phyloP scores from a whole-genome alignment of 495 filamentous ascomycete species.

The Penicillium waksmanii region DNA sequence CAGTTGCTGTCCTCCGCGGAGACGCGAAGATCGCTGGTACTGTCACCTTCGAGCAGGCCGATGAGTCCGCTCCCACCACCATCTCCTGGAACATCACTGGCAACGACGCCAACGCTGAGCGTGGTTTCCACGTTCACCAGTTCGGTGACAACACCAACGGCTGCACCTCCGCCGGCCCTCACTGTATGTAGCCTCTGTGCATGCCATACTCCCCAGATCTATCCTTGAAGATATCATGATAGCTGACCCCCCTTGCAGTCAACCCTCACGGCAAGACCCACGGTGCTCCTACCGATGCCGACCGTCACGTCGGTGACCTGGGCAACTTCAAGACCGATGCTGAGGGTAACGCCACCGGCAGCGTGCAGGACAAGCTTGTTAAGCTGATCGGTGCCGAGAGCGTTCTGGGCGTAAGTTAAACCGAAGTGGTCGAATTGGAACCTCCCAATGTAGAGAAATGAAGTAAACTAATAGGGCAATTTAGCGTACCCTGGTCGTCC shows the following conservation, averaged over 20 bases:
- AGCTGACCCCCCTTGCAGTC: constrained; percentile 56
- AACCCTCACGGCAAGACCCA: constrained; percentile 93
- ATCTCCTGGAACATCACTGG: constrained; percentile 91
- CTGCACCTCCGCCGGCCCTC: constrained; percentile 95
- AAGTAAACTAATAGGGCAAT: constrained; percentile 9
- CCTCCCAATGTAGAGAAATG: not conserved
- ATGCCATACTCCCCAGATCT: not conserved
- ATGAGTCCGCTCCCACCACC: constrained; percentile 78
- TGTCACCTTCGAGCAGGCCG: constrained; percentile 90
- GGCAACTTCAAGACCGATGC: constrained; percentile 96
- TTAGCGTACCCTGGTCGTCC: constrained; percentile 92
- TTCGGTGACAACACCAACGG: constrained; percentile 99
- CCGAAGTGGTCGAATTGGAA: not conserved
- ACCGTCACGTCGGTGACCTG: constrained; percentile 94
- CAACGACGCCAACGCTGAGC: constrained; percentile 91
- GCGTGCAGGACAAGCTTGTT: constrained; percentile 73
- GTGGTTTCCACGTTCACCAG: constrained; percentile 97
- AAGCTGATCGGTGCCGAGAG: constrained; percentile 96
- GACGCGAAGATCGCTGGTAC: constrained; percentile 91
- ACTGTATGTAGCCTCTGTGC: constrained; percentile 65
- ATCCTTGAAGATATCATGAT: not conserved
- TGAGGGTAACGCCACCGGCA: constrained; percentile 83
- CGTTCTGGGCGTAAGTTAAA: constrained; percentile 82
- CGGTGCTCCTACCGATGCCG: constrained; percentile 79
- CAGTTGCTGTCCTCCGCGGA: constrained; percentile 95